These are phyloP conservation scores for Flaveria sonorensis DNA, from an alignment of 129 eudicot genomes.

Conservation along the genomic window DNA sequence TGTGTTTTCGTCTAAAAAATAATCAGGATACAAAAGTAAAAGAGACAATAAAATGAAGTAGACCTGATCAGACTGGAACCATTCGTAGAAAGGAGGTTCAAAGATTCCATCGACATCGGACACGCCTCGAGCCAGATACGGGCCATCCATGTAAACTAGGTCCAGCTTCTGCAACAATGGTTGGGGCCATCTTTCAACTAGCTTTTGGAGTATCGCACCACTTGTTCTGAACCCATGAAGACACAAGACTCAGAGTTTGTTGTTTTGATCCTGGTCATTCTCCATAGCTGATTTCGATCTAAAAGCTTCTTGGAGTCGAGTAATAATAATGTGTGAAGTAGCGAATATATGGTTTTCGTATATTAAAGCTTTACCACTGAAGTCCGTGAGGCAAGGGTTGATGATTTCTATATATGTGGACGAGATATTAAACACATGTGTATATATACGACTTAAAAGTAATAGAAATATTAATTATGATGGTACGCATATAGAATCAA, in stretches of 20 bases:
- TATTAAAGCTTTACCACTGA: too few relatives aligned
- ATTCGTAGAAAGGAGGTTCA: slow-evolving; percentile 55
- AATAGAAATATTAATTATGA: too few relatives aligned
- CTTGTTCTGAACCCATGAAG: slow-evolving; percentile 50
- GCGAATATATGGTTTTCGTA: too few relatives aligned
- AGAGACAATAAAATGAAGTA: background rate
- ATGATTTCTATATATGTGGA: too few relatives aligned
- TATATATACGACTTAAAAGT: too few relatives aligned
- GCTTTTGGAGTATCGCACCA: slow-evolving; percentile 26
- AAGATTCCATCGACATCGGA: slow-evolving; percentile 34
- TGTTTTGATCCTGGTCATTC: background rate
- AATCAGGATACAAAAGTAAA: background rate
- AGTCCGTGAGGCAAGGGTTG: too few relatives aligned
- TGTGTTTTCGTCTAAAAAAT: too few relatives aligned
- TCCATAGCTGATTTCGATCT: slow-evolving; percentile 8
- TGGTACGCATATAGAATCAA: too few relatives aligned
- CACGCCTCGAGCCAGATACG: slow-evolving; percentile 41
- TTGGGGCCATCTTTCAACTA: slow-evolving; percentile 43
- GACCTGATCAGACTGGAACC: slow-evolving; percentile 52
- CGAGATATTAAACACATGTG: too few relatives aligned
- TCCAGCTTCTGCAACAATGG: slow-evolving; percentile 38
- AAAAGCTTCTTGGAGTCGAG: background rate
- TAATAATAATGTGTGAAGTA: too few relatives aligned
- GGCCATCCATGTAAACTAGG: slow-evolving; percentile 47
- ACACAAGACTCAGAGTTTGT: slow-evolving; percentile 50